Conservation (phyloP, 257 asterid species). For the Thymus mandschuricus region DNA sequence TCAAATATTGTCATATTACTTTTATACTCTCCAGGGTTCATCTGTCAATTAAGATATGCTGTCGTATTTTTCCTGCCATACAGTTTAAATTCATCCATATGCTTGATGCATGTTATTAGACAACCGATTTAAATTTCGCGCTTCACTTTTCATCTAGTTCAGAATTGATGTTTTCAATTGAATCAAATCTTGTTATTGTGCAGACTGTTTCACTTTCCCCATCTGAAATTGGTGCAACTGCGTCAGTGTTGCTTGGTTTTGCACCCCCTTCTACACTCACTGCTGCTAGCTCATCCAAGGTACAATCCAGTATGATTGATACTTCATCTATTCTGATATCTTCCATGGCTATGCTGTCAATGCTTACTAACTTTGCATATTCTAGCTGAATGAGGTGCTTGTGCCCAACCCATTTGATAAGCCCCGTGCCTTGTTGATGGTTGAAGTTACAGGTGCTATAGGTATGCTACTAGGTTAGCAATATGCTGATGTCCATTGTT, state of each 20-base stretch:
- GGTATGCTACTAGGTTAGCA: conserved; percentile 46
- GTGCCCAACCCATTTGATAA: conserved; percentile 88
- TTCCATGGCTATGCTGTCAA: conserved; percentile 19
- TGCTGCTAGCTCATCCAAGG: conserved; percentile 82
- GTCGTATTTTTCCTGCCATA: not conserved
- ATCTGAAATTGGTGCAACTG: conserved; percentile 74
- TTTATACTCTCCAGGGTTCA: not conserved
- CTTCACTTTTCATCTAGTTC: not conserved
- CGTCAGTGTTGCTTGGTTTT: conserved; percentile 89
- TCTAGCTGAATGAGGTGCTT: conserved; percentile 89
- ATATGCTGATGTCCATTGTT: conserved; percentile 19
- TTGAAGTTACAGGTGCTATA: conserved; percentile 79
- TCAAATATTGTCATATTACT: not conserved
- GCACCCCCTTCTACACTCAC: conserved; percentile 74
- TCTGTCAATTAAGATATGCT: not conserved
- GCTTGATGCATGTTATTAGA: conserved; percentile 17
- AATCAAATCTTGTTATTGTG: conserved; percentile 28
- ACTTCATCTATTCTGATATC: not conserved
- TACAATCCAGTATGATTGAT: conserved; percentile 29
- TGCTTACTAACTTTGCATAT: conserved; percentile 20
- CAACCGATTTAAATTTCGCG: conserved; percentile 7
- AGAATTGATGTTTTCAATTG: conserved; percentile 16
- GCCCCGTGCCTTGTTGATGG: conserved; percentile 76
- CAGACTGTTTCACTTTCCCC: conserved; percentile 69
- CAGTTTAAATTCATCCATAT: not conserved